Base-by-base conservation (phyloP, 2,329 filamentous ascomycete species). In the Colletotrichum somersetense region DNA sequence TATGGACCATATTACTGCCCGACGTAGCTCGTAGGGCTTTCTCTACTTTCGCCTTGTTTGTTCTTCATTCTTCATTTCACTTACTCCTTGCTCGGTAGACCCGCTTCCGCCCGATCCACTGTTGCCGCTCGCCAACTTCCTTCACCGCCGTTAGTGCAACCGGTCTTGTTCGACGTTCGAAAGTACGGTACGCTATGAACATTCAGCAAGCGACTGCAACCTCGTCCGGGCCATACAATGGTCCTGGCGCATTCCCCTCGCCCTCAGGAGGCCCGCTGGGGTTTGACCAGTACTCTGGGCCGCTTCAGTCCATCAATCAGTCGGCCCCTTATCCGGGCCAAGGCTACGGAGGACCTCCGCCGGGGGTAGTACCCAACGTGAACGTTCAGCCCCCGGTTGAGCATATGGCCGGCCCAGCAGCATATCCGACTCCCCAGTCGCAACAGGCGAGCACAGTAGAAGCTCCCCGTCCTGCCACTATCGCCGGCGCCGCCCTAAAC, bases 321-420 rank as follows among this genome's bases (percentile, higher is more conserved):
- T 42, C 66, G 48, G 53, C 46, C 16, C 59, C 59, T 2, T 72
- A 72, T 26, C 30, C 52, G 2, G 61, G 52, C 8, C 44, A 42
- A 50, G 20, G 50, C 3, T 70, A 72, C 56, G 66, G 70, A 14
- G 66, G 53, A 10, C 61, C 70, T 30, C 70, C 66, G 20, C 40
- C 59, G 5, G 66, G n/a, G 16, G 16, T 23, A n/a, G 26, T 42
- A 3, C 42, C 70, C 5, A 48, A 38, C 26, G 48, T 70, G 26
- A 26, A 48, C 23, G 40, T 62, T n/a, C 67, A 62, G 40, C 67
- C 66, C 50, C 59, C 59, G 1, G 40, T 72, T 18, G 70, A 72
- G 55, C 53, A 65, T 5, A 70, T 72, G 55, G 38, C 70, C n/a
- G 70, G 70, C 14, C 70, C 70, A 2, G 70, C 70, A 5, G 55